A percentile compares a stretch with the other conserved stretches of the same genome.
Conservation (phyloP, 2,329 filamentous ascomycete genomes). For the Coleophoma eucalyptorum region DNA sequence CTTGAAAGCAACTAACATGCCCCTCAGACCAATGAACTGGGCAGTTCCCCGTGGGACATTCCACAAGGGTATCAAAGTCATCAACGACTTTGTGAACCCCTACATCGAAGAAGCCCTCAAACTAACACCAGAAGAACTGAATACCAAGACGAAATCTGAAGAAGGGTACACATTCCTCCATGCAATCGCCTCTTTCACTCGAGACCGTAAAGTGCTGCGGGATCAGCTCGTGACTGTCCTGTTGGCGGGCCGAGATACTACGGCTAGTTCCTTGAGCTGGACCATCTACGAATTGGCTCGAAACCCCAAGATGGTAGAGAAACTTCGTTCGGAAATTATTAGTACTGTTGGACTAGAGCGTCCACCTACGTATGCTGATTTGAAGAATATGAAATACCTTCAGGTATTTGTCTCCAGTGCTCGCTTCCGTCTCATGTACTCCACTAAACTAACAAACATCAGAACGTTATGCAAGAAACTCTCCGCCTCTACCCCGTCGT, state of each 20-base stretch:
- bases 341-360: slow-evolving; percentile 58
- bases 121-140: slow-evolving; percentile 68
- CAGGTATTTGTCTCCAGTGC: slow-evolving; percentile 23
- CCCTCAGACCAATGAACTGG: slow-evolving; percentile 49
- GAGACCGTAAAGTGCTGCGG: slow-evolving; percentile 66
- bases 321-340: slow-evolving; percentile 71
- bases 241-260: slow-evolving; percentile 84
- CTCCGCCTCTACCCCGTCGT: slow-evolving; percentile 75
- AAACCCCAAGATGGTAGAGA: slow-evolving; percentile 62
- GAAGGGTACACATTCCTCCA: slow-evolving; percentile 81
- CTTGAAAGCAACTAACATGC: slow-evolving; percentile 1
- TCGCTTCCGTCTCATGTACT: neutral
- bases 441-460: slow-evolving; percentile 12
- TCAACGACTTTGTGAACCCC: slow-evolving; percentile 72
- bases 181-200: slow-evolving; percentile 76
- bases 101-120: slow-evolving; percentile 74
- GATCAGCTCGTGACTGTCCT: slow-evolving; percentile 83
- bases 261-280: slow-evolving; percentile 78
- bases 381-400: slow-evolving; percentile 87
- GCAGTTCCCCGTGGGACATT: slow-evolving; percentile 64
- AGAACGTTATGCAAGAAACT: slow-evolving; percentile 71
- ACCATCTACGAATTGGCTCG: slow-evolving; percentile 76
- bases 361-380: slow-evolving; percentile 69
- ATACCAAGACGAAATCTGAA: slow-evolving; percentile 68
- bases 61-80: slow-evolving; percentile 57